Conservation (phyloP, 768 basidiomycete genomes). For the Termitomyces sp. region DNA sequence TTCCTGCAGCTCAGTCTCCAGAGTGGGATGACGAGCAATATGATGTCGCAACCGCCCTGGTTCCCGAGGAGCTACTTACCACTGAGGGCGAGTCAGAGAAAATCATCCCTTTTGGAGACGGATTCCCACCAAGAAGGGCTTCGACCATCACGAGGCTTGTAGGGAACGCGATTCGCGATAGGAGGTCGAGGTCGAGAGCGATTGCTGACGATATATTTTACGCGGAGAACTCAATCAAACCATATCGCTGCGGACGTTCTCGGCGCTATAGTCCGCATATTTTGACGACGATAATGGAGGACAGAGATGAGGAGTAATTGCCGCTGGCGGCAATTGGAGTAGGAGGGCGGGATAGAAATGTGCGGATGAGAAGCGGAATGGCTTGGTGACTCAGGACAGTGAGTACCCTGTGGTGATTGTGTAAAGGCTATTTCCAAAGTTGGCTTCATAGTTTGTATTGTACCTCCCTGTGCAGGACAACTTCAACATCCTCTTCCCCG, state of each 20-base stretch:
- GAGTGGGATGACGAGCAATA: not conserved
- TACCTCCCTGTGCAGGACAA: not conserved
- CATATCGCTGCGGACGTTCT: not conserved
- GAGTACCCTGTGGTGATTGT: not conserved
- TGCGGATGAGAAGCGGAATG: not conserved
- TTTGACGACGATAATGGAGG: not conserved
- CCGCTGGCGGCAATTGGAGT: not conserved
- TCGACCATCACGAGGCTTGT: constrained; percentile 6
- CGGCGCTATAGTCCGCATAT: not conserved
- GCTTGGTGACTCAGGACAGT: not conserved
- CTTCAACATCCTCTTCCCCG: not conserved
- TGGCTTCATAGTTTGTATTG: too few relatives aligned
- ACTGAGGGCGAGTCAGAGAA: not conserved
- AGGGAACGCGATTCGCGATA: not conserved
- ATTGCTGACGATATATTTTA: not conserved
- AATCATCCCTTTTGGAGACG: not conserved
- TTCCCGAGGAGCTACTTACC: not conserved
- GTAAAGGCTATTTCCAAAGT: too few relatives aligned
- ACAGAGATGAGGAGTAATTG: constrained; percentile 3
- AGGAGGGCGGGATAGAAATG: not conserved
- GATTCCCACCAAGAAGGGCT: not conserved
- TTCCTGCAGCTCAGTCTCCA: not conserved
- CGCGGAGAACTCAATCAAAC: not conserved
- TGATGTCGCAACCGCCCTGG: not conserved
- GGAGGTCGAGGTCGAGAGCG: not conserved